Base-by-base conservation (phyloP, 208 protist species). In the Porcisia hertigi region DNA sequence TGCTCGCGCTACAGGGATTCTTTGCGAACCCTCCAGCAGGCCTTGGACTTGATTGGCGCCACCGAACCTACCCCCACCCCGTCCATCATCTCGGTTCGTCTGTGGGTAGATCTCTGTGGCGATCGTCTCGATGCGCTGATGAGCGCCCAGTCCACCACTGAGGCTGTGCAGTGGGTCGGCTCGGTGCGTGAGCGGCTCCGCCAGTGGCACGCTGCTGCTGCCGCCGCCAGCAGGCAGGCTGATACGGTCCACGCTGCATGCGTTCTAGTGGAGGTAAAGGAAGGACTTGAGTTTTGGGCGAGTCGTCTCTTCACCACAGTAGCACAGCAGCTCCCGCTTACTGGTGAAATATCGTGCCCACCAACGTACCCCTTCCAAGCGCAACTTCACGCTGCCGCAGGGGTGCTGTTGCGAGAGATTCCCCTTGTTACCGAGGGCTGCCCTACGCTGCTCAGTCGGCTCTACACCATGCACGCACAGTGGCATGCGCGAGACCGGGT, bases 401-500 rank as follows among this genome's bases (percentile, higher is more conserved):
- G 53, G 9, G 64, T n/a, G 25, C 59, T 82, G 16, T 71, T 77
- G 47, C 54, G 49, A 3, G 78, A 82, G 54, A 43, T 82, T 3
- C 36, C 64, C 16, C 34, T 36, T 59, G 34, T 82, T 14, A 65
- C 67, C n/a, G 78, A 82, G 62, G 5, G 9, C 16, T 20, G 39
- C 6, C 54, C 73, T 9, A 69, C 73, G 41, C n/a, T 78, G 20
- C 30, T 58, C 36, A 75, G 55, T 12, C 53, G 43, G 2, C 39
- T 82, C 14, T 75, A 70, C 59, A 45, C 34, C 30, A 43, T 41
- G 0, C 39, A 59, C 8, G 78, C 73, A 2, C 73, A 73, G 57
- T 82, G 73, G 58, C 49, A 63, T 9, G 57, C 75, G 60, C 65
- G 78, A 39, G 78, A 75, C 9, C 78, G 78, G 7, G 78, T 82